A percentile compares a stretch with the other conserved stretches of the same genome.
Evolutionary conservation across 192 early-diverging fungal genomes (phyloP).

Genomic region (Hyaloraphidium curvatum): DNA sequence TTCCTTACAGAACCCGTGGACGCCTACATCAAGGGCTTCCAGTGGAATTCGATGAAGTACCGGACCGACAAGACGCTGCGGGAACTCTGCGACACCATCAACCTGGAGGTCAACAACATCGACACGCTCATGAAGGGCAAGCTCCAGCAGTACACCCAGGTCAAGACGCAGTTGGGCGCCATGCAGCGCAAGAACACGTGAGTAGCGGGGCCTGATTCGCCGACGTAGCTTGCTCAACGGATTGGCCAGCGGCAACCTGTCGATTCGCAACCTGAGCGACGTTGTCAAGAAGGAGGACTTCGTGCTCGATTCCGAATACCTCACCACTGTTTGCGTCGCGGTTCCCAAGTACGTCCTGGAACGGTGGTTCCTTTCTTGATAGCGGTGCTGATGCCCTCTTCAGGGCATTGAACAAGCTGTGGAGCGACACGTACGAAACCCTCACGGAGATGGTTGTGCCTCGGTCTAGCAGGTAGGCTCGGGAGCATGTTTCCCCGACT

Average conservation of each 20-base stretch:
- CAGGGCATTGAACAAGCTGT: constrained; percentile 53
- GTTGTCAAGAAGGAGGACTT: constrained; percentile 85
- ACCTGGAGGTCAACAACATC: constrained; percentile 73
- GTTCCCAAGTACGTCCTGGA: constrained; percentile 56
- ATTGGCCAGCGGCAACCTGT: constrained; percentile 57
- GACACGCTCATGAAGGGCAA: constrained; percentile 84
- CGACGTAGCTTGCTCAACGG: neutral
- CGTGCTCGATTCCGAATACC: constrained; percentile 79
- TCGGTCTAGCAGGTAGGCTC: constrained; percentile 60
- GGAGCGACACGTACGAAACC: constrained; percentile 72
- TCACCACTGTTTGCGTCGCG: constrained; percentile 81
- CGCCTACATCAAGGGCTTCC: constrained; percentile 65
- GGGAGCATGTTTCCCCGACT: neutral
- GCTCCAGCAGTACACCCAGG: constrained; percentile 61
- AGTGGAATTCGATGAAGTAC: constrained; percentile 96
- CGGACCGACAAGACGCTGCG: constrained; percentile 76
- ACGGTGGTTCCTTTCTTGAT: neutral
- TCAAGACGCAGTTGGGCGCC: constrained; percentile 60
- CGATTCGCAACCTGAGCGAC: constrained; percentile 65
- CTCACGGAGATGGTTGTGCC: constrained; percentile 92
- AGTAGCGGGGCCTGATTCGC: constrained; percentile 6
- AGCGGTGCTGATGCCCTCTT: neutral
- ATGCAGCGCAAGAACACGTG: constrained; percentile 72
- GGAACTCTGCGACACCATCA: constrained; percentile 61
- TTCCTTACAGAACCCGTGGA: constrained; percentile 54